Conservation (phyloP, 208 protist genomes). For the Leishmania braziliensis region DNA sequence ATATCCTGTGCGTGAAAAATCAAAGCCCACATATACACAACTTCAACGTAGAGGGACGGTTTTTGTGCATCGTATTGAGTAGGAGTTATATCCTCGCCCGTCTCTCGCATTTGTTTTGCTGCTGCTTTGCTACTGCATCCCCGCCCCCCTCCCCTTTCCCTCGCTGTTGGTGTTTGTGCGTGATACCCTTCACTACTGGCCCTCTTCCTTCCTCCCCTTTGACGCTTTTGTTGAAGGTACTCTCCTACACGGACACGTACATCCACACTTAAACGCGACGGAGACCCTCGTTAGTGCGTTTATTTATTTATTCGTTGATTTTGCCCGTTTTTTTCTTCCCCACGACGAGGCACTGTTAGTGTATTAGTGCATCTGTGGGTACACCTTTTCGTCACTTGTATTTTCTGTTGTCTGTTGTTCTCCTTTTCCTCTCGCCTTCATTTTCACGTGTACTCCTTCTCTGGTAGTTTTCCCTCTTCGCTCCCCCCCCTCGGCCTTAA, state of each 20-base stretch:
- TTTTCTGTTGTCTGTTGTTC: neutral
- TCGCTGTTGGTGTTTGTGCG: neutral
- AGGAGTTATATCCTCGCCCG: neutral
- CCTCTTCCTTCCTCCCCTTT: neutral
- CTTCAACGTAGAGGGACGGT: neutral
- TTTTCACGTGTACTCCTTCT: neutral
- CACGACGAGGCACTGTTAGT: neutral
- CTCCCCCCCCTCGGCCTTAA: neutral
- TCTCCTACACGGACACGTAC: neutral
- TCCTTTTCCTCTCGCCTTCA: neutral
- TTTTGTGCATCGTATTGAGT: neutral
- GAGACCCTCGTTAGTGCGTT: neutral
- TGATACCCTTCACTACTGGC: neutral
- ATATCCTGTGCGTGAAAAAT: neutral
- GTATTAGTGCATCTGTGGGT: neutral
- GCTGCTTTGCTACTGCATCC: neutral
- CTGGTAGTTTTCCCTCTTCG: neutral
- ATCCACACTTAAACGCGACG: neutral
- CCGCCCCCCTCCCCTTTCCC: neutral
- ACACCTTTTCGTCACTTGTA: neutral
- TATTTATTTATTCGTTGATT: neutral
- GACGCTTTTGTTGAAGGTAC: neutral
- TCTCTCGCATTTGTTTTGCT: slow-evolving; percentile 4
- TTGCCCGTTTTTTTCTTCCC: neutral
- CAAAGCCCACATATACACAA: neutral